Evolutionary conservation across 2,329 filamentous ascomycete genomes (phyloP), one percentile per base, ranked within the genome.

Genomic region (Endoconidiophora polonica): DNA sequence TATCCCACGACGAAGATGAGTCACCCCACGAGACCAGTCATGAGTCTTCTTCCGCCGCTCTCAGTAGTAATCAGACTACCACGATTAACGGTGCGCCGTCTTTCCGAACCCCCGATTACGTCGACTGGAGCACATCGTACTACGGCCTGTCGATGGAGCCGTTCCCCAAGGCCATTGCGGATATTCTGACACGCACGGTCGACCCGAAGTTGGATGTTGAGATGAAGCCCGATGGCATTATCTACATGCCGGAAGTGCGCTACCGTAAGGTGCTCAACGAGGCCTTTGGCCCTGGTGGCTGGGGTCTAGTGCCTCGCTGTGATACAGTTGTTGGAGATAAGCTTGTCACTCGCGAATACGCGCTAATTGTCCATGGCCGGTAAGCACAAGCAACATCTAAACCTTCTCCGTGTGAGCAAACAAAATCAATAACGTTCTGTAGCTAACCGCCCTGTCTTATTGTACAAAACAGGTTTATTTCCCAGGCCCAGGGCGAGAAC

Each of bases 221-320:
- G 69, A 83, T 98, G 62, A 98, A 98, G 70, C 90, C 91, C 29
- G 91, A 98, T 67, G 91, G 91, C 33, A 90, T 98, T 57, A 71
- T 96, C 53, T 98, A 96, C 63, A 71, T 98, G 52, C 91, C 91
- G 10, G 91, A 98, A 72, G 96, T 98, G 71, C 95, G 96, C 68
- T 98, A 98, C 68, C 72, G 91, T 42, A 72, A 90, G 55, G 90
- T 94, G 56, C 66, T 98, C 59, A 95, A 96, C 64, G 70, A 73
- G 59, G 86, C 87, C 0, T 98, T 98, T 66, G 90, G 91, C 0
- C 91, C 91, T 0, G 91, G 93, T 49, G 91, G 84, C 5, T 98
- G 91, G 91, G 91, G 91, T 1, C 68, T 98, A 49, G 90, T 90
- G 50, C 91, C 91, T 7, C 72, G 88, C 52, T 83, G 87, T 14